Conservation (phyloP, 2,329 filamentous ascomycete species). For the Fusarium temperatum region DNA sequence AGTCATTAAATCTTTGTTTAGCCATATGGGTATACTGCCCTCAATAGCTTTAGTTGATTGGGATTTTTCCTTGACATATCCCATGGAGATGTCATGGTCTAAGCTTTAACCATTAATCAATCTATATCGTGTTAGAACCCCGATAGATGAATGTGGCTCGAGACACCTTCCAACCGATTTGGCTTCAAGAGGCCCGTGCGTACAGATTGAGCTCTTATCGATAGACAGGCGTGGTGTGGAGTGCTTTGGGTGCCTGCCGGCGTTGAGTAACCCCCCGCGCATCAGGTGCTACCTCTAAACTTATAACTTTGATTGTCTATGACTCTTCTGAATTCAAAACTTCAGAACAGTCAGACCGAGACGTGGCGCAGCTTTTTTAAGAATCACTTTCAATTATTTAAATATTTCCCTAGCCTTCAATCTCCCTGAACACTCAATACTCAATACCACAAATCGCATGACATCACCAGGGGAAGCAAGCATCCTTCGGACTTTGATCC, state of each 20-base stretch:
- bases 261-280: slow-evolving; percentile 38
- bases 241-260: not conserved
- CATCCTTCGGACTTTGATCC: not conserved
- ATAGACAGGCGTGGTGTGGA: slow-evolving; percentile 19
- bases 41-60: not conserved
- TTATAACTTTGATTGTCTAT: slow-evolving; percentile 34
- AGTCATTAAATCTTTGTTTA: not conserved
- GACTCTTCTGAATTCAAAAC: slow-evolving; percentile 35
- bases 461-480: slow-evolving; percentile 17
- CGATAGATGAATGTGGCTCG: slow-evolving; percentile 34
- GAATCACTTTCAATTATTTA: slow-evolving; percentile 16
- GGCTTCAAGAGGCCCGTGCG: slow-evolving; percentile 4
- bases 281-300: slow-evolving; percentile 5
- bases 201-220: slow-evolving; percentile 33
- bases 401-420: not conserved
- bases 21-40: not conserved
- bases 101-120: not conserved
- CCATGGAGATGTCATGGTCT: not conserved
- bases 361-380: slow-evolving; percentile 29
- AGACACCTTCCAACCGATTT: not conserved
- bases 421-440: slow-evolving; percentile 25
- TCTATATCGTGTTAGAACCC: not conserved
- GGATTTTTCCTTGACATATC: not conserved
- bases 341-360: slow-evolving; percentile 36
- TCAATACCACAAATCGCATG: slow-evolving; percentile 31